Conservation (phyloP, 441 rosid species). For the Macaranga tanarius region DNA sequence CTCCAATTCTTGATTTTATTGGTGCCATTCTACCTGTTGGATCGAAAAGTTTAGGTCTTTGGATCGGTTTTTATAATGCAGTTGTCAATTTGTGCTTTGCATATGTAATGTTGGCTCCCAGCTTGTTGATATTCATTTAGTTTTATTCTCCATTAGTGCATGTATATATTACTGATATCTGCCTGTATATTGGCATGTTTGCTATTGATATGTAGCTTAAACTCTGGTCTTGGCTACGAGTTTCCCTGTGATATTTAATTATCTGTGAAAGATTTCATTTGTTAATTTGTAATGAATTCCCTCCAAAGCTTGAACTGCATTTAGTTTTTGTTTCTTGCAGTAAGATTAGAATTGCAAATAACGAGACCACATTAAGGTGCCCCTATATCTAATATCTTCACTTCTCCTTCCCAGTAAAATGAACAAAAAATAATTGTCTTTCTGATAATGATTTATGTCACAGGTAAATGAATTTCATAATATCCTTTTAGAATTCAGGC, state of each 20-base stretch:
- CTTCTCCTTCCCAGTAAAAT: too few species aligned
- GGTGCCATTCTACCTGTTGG: constrained; percentile 26
- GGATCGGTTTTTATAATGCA: constrained; percentile 9
- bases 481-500: too few species aligned
- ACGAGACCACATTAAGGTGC: neutral
- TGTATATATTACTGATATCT: neutral
- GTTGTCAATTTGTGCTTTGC: constrained; percentile 2
- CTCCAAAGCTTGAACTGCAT: neutral
- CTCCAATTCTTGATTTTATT: constrained; percentile 4
- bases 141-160: neutral
- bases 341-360: neutral
- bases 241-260: neutral
- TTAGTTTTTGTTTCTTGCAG: neutral
- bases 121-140: constrained; percentile 1
- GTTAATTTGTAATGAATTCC: neutral
- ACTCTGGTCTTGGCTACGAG: neutral
- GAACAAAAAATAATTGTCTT: neutral
- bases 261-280: neutral
- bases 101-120: neutral
- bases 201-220: neutral
- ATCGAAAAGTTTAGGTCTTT: constrained; percentile 12
- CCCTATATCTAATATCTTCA: neutral
- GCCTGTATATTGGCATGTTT: neutral
- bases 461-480: too few species aligned
- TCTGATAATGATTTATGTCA: neutral